A percentile compares a stretch with the other conserved stretches of the same genome.
phyloP scores from a whole-genome alignment of 2,329 filamentous ascomycete species.

The Alternaria consortialis region DNA sequence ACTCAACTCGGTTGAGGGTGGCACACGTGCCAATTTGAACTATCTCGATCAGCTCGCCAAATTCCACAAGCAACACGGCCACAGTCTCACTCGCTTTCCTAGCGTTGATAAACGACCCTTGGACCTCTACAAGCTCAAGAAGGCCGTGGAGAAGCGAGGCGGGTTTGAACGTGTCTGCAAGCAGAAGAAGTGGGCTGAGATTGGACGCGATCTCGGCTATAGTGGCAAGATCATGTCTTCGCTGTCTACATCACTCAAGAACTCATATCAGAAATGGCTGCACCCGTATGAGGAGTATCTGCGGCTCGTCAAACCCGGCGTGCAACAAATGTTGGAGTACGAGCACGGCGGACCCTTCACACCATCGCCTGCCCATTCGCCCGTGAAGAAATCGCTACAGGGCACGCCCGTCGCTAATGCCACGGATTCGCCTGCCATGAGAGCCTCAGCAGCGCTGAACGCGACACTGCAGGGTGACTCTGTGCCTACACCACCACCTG shows the following conservation, averaged over 20 bases:
- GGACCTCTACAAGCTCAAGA: conserved; percentile 94
- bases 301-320: conserved; percentile 86
- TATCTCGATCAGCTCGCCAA: conserved; percentile 95
- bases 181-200: conserved; percentile 98
- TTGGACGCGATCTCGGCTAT: conserved; percentile 94
- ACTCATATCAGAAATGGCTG: conserved; percentile 97
- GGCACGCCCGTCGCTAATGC: conserved; percentile 61
- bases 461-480: conserved; percentile 59
- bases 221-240: conserved; percentile 99
- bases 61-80: conserved; percentile 96
- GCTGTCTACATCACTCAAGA: conserved; percentile 95
- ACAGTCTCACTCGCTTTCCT: conserved; percentile 89
- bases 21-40: conserved; percentile 92
- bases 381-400: conserved; percentile 67
- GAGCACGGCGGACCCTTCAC: conserved; percentile 94
- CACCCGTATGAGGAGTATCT: conserved; percentile 97
- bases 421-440: conserved; percentile 73
- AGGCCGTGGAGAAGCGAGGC: conserved; percentile 91
- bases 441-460: conserved; percentile 65
- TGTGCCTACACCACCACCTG: conserved; percentile 53
- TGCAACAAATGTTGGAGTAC: conserved; percentile 93
- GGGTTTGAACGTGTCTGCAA: conserved; percentile 98
- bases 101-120: conserved; percentile 98
- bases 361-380: conserved; percentile 76
- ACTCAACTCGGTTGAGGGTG: conserved; percentile 97